Evolutionary conservation across 139 green algal genomes (phyloP).

Genomic region (Micractinium sp.): DNA sequence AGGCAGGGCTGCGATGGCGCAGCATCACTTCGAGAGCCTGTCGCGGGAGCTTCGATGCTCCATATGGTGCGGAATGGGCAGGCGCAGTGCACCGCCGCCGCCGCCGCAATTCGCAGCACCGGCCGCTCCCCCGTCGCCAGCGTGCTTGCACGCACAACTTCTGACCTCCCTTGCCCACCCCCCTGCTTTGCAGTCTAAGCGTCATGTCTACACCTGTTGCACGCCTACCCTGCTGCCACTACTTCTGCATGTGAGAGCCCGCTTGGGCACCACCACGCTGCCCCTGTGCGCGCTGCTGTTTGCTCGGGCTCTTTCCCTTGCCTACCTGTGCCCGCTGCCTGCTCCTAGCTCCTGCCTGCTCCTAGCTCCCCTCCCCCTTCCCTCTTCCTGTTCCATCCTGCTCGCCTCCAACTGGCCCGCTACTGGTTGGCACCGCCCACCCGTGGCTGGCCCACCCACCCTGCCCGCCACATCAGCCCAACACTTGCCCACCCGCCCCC

Average conservation of each 20-base stretch:
- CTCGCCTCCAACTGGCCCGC: no score
- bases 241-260: constrained; percentile 57
- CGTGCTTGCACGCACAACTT: neutral
- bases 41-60: constrained; percentile 44
- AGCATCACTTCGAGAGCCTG: constrained; percentile 26
- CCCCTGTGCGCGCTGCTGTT: neutral
- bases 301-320: neutral
- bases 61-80: constrained; percentile 38
- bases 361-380: neutral
- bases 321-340: neutral
- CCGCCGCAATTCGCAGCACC: neutral
- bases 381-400: neutral
- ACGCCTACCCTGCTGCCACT: constrained; percentile 60
- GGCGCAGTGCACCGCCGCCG: neutral
- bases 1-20: neutral
- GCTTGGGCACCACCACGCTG: neutral
- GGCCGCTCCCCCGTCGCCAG: neutral
- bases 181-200: constrained; percentile 32
- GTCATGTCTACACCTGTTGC: constrained; percentile 42
- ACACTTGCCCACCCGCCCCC: neutral
- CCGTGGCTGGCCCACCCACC: neutral
- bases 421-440: no score
- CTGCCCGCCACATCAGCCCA: neutral
- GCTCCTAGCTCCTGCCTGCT: neutral
- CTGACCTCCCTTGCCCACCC: neutral